Base-by-base conservation (phyloP, 805 yeast genomes). In the Candida verbasci region DNA sequence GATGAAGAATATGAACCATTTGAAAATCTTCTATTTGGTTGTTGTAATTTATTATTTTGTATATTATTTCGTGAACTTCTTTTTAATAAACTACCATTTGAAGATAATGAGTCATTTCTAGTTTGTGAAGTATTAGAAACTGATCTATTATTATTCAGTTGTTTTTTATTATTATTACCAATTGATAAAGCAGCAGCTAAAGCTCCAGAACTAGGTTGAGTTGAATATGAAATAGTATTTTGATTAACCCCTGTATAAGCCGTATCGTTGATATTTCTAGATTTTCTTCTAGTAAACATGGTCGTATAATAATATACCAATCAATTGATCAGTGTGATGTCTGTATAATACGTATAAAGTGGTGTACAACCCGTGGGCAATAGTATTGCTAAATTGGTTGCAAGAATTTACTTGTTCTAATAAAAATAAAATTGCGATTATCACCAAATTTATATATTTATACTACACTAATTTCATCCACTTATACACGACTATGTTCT, bases 151-250 rank as follows among this genome's bases (percentile, higher is more conserved):
- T 24, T 31, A 6, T 31, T 20, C 12, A 35, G 21, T 12, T 29
- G 28, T 39, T 47, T 47, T 11, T 38, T 25, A 17, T 35, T 47
- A 17, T 35, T 47, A 39, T 65, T 52, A 12, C 73, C 73, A 41
- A 67, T 67, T 21, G 70, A 59, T 32, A 63, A 47, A 1, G 73
- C 73, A 3, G 73, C 73, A 3, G 73, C 73, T 52, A 61, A 48
- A 14, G 73, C 73, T 29, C 53, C 52, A 30, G 55, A 49, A 43
- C 49, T 57, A 15, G 72, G 72, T 38, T 63, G 66, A 35, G 42
- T 52, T 11, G 55, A 36, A 5, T 58, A 45, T 6, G 62, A 62
- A 2, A 64, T 56, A 6, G 50, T 43, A 38, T 56, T 67, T 3
- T 27, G 22, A 43, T 63, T 64, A 17, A 67, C 72, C 17, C 72